These are phyloP conservation scores for Glycine soja DNA, from an alignment of 306 rosid species.

Conservation along the genomic window DNA sequence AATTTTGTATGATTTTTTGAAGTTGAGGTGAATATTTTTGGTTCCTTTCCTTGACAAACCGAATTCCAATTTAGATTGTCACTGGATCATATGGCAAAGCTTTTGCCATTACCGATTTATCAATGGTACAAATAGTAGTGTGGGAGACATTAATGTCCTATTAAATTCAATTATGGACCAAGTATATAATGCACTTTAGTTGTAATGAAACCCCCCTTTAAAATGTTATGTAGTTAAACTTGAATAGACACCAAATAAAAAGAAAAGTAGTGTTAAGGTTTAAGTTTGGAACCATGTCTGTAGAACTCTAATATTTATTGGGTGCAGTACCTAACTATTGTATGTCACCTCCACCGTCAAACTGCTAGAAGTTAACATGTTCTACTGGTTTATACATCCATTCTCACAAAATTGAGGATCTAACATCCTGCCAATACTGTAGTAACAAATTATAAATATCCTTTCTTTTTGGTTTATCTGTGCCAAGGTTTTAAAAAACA, in stretches of 20 bases:
- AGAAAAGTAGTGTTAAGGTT: background rate
- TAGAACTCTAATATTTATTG: background rate
- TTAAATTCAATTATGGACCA: too few relatives aligned
- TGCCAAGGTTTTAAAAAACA: too few relatives aligned
- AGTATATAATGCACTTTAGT: too few relatives aligned
- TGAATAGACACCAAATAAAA: conserved; percentile 2
- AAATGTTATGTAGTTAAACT: background rate
- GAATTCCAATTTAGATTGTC: background rate
- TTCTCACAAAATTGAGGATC: background rate
- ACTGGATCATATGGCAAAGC: background rate
- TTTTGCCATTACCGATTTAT: background rate
- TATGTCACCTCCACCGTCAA: too few relatives aligned
- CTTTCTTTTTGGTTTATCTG: background rate
- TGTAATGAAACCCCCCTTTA: too few relatives aligned
- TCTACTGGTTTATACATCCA: background rate
- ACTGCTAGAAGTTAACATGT: background rate
- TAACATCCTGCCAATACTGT: background rate
- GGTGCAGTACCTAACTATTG: background rate
- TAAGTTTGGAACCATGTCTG: background rate
- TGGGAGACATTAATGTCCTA: background rate
- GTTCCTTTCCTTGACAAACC: background rate
- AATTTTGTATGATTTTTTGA: background rate
- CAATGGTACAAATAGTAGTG: background rate
- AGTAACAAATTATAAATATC: background rate
- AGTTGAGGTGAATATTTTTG: background rate